Percentiles rank a stretch among this genome's conserved stretches.
Evolutionary conservation across 1,284 basidiomycete genomes (phyloP).

Genomic region (Ustilago nuda): DNA sequence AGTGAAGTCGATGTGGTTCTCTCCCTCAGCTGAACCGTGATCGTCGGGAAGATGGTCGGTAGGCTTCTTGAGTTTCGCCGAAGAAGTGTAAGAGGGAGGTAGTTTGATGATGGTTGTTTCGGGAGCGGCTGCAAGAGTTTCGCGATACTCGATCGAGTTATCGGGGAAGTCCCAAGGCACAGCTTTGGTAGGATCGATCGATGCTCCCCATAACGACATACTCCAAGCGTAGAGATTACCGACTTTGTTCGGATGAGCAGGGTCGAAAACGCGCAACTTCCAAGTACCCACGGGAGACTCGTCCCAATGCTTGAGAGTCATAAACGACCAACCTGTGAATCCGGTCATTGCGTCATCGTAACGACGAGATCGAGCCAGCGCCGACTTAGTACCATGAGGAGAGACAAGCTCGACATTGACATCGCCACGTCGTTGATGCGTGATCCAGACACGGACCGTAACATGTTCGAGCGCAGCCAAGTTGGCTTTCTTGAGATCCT

Average conservation of each 20-base stretch:
- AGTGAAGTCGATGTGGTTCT: conserved; percentile 68
- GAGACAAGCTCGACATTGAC: conserved; percentile 90
- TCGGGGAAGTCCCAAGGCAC: conserved; percentile 68
- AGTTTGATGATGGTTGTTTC: conserved; percentile 56
- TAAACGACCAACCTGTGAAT: conserved; percentile 94
- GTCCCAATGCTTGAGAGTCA: conserved; percentile 98
- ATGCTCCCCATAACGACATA: conserved; percentile 92
- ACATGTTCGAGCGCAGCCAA: conserved; percentile 91
- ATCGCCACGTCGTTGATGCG: conserved; percentile 86
- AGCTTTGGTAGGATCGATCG: conserved; percentile 79
- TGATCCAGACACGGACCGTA: conserved; percentile 91
- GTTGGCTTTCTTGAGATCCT: conserved; percentile 80
- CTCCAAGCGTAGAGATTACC: conserved; percentile 92
- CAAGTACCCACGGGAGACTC: conserved; percentile 93
- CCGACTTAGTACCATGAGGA: conserved; percentile 86
- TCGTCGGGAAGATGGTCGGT: conserved; percentile 87
- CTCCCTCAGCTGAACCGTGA: conserved; percentile 74
- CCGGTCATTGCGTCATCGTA: conserved; percentile 80
- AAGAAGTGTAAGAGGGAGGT: conserved; percentile 70
- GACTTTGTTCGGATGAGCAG: conserved; percentile 72
- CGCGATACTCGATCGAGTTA: conserved; percentile 58
- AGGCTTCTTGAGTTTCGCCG: conserved; percentile 75
- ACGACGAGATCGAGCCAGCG: conserved; percentile 80
- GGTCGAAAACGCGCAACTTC: conserved; percentile 86
- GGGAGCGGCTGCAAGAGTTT: conserved; percentile 74